These are phyloP conservation scores for Termitomyces sp. DNA, from an alignment of 768 basidiomycete genomes.

Conservation along the genomic window DNA sequence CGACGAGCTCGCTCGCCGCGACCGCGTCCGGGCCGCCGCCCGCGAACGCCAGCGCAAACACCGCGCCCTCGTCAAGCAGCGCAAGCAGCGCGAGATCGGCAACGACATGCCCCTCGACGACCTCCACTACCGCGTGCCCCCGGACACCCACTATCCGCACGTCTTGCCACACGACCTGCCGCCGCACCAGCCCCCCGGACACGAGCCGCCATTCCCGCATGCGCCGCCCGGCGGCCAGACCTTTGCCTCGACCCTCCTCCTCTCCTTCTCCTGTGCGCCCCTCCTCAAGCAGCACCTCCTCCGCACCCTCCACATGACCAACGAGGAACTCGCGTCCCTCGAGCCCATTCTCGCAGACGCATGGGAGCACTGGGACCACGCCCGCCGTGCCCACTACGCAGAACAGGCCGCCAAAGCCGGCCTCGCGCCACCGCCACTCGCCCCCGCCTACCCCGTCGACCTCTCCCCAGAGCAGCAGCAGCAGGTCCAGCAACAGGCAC, in stretches of 20 bases:
- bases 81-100: constrained; percentile 80
- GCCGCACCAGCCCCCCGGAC: constrained; percentile 37
- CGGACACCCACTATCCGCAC: constrained; percentile 40
- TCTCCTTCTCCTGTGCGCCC: constrained; percentile 73
- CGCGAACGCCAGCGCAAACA: constrained; percentile 82
- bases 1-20: constrained; percentile 63
- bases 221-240: constrained; percentile 61
- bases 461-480: constrained; percentile 13
- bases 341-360: constrained; percentile 80
- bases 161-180: constrained; percentile 37
- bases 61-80: constrained; percentile 69
- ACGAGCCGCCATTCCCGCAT: constrained; percentile 62
- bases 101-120: constrained; percentile 69
- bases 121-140: constrained; percentile 54
- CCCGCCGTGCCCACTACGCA: constrained; percentile 41
- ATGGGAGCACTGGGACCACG: constrained; percentile 84
- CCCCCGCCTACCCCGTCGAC: constrained; percentile 21
- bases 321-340: constrained; percentile 72
- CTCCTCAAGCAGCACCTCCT: constrained; percentile 71
- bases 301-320: constrained; percentile 66
- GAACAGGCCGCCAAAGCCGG: constrained; percentile 31
- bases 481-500: constrained; percentile 4
- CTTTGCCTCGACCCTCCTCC: constrained; percentile 72
- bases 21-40: constrained; percentile 70
- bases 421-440: constrained; percentile 22